Evolutionary conservation across 441 rosid genomes (phyloP), one percentile per base, ranked within the genome.

Genomic region (Mallotus repandus): DNA sequence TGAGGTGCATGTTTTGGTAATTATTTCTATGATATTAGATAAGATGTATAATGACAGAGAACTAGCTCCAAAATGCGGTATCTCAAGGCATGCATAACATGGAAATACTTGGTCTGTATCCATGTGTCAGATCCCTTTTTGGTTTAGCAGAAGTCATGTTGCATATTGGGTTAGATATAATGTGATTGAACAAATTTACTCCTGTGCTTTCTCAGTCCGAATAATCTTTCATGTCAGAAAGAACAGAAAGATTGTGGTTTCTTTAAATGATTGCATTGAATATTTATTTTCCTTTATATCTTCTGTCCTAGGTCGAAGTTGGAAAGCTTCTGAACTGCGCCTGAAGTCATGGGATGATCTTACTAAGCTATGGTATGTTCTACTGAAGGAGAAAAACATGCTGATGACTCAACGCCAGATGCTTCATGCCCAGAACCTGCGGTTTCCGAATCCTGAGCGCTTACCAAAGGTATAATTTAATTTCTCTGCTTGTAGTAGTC

Each of bases 241-340:
- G 25, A 38, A 0, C 9, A 45, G 4, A 52, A 19, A 41, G 43
- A 66, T 9, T 14, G 6, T 50, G 38, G 32, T n/a, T 69, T 55
- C 32, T 66, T 67, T 68, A 7, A 65, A 58, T 68, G 67, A 54
- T 55, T 66, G 4, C 60, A 21, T 70, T 41, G 7, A 67, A 54
- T 66, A 12, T 18, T 7, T 16, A 3, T 59, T 75, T 63, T 56
- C 14, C 64, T 71, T 75, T 72, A 48, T 53, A 55, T 69, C 49
- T 74, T 63, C 71, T 64, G 54, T 72, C 53, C 76, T 75, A 96
- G 98, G 99, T 85, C 89, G 95, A 78, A 87, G 98, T 74, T 96
- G 99, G 98, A 96, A 96, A 84, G 98, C 98, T 73, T 79, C 89
- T 60, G 98, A 96, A 80, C 83, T 96, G 84, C 94, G 97, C 5